Evolutionary conservation across 164 flowering plant species (phyloP).

Genomic region (Vitis labrusca): DNA sequence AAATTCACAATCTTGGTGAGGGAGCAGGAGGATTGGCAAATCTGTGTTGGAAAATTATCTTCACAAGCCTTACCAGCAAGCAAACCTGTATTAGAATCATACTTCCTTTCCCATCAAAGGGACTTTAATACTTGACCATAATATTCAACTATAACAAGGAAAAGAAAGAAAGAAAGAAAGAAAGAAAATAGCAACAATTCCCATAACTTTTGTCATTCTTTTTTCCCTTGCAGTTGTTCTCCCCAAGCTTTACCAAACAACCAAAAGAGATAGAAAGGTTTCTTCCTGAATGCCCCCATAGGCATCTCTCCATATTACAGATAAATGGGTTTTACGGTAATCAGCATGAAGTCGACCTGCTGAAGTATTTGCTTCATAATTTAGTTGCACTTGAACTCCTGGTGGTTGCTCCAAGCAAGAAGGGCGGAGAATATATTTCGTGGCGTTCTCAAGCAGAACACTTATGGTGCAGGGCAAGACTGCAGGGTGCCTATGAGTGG

Average conservation of each 20-base stretch:
- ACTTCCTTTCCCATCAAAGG: no score
- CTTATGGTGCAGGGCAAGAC: background rate
- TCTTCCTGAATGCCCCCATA: slow-evolving; percentile 13
- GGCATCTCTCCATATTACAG: slow-evolving; percentile 4
- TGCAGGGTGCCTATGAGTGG: background rate
- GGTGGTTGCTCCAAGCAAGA: slow-evolving; percentile 5
- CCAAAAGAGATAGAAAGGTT: slow-evolving; percentile 4
- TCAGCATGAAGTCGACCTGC: slow-evolving; percentile 11
- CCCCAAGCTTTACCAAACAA: slow-evolving; percentile 6
- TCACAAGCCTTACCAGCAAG: no score
- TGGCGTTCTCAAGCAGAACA: slow-evolving; percentile 1
- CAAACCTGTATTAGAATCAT: no score
- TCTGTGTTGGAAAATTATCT: no score
- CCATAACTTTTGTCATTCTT: background rate
- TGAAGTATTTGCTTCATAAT: slow-evolving; percentile 3
- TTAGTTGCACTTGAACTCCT: slow-evolving; percentile 1
- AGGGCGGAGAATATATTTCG: background rate
- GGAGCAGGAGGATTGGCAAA: no score
- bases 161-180: no score
- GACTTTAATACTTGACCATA: no score
- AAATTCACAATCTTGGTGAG: no score
- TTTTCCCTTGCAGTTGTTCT: slow-evolving; percentile 11
- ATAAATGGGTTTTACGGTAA: slow-evolving; percentile 16
- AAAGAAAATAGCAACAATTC: no score
- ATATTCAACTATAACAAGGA: no score